These are phyloP conservation scores for Populus euphratica DNA, from an alignment of 345 rosid genomes.

Conservation along the genomic window DNA sequence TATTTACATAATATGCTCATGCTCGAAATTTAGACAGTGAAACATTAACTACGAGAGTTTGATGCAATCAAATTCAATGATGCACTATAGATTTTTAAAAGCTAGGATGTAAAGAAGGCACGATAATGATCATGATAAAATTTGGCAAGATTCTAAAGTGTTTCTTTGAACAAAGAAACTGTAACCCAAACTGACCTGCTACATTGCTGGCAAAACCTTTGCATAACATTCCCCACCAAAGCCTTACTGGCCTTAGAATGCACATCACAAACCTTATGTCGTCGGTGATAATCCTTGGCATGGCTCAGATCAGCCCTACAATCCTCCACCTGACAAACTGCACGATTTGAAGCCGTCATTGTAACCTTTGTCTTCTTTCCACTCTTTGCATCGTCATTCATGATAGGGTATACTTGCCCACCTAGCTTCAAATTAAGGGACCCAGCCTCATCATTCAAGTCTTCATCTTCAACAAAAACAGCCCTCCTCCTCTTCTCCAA, in stretches of 20 bases:
- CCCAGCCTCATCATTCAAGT: conserved; percentile 31
- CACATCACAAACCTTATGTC: conserved; percentile 30
- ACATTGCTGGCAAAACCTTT: conserved; percentile 36
- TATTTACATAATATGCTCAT: conserved; percentile 1
- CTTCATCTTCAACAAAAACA: conserved; percentile 34
- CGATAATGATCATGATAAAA: not conserved
- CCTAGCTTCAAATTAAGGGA: conserved; percentile 74
- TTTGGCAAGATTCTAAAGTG: not conserved
- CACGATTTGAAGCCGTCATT: conserved; percentile 47
- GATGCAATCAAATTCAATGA: not conserved
- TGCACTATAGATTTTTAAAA: not conserved
- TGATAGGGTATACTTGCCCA: conserved; percentile 46
- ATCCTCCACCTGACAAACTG: conserved; percentile 66
- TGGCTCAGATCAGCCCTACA: conserved; percentile 29
- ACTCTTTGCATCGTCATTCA: conserved; percentile 47
- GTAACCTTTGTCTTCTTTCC: conserved; percentile 65
- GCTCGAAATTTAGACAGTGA: not conserved
- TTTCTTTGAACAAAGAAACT: not conserved
- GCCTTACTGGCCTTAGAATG: conserved; percentile 30
- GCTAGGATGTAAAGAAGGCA: not conserved
- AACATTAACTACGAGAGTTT: not conserved
- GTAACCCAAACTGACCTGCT: conserved; percentile 24
- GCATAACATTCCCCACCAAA: conserved; percentile 21
- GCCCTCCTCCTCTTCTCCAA: conserved; percentile 76
- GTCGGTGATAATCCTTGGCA: conserved; percentile 29